Evolutionary conservation across 192 early-diverging fungal species (phyloP).

Genomic region (Coemansia sp.): DNA sequence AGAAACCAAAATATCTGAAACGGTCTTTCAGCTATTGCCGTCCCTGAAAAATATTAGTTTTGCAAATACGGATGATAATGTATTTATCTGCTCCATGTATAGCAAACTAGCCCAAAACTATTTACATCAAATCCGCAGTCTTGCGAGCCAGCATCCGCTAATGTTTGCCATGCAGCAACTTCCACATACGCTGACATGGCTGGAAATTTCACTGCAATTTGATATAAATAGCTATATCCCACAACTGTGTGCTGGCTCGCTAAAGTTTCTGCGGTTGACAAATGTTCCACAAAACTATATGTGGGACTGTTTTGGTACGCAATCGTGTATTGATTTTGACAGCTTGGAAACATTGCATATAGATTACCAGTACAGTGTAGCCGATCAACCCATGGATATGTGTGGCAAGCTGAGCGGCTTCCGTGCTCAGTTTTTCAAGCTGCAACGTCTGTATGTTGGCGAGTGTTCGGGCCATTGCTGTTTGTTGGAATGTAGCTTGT

Average conservation of each 20-base stretch:
- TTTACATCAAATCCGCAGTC: neutral
- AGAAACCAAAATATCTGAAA: neutral
- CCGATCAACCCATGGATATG: neutral
- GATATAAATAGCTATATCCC: neutral
- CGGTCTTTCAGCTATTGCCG: neutral
- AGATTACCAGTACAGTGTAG: neutral
- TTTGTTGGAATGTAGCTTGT: slow-evolving; percentile 4
- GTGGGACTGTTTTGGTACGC: neutral
- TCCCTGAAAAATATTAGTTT: neutral
- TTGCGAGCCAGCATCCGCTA: neutral
- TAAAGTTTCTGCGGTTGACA: slow-evolving; percentile 7
- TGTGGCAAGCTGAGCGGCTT: neutral
- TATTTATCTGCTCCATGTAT: neutral
- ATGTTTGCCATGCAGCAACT: neutral
- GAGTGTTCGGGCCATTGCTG: neutral
- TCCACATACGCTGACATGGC: neutral
- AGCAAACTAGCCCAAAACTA: neutral
- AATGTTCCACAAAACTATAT: neutral
- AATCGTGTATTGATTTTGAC: neutral
- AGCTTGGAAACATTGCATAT: neutral
- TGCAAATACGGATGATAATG: neutral
- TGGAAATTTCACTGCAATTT: neutral
- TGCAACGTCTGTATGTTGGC: neutral
- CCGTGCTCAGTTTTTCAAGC: neutral
- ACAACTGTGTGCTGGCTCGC: neutral